phyloP scores from a whole-genome alignment of 23 red algal genomes.

The Gracilaria vermiculophylla region DNA sequence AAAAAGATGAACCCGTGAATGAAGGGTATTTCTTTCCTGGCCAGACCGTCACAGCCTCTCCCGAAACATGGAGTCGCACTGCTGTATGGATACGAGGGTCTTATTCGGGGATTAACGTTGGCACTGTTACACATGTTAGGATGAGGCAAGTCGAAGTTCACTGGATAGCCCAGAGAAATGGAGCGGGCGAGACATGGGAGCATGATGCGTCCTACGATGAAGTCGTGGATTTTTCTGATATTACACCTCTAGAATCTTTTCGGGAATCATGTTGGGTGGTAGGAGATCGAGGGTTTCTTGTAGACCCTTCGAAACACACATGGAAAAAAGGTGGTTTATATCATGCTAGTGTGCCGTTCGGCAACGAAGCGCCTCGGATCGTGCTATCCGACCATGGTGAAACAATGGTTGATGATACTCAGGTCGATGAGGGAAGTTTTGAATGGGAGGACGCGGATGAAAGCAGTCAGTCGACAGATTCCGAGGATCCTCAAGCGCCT shows the following conservation, averaged over 20 bases:
- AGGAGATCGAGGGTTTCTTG: conserved; percentile 45
- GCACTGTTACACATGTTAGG: conserved; percentile 16
- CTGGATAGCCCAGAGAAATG: conserved; percentile 42
- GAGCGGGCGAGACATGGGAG: not conserved
- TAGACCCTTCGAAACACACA: not conserved
- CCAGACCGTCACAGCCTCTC: conserved; percentile 11
- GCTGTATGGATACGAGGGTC: conserved; percentile 51
- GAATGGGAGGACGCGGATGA: conserved; percentile 25
- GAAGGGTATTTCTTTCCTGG: conserved; percentile 61
- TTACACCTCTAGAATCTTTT: conserved; percentile 35
- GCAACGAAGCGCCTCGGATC: not conserved
- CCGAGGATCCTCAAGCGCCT: not conserved
- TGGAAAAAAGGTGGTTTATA: conserved; percentile 3
- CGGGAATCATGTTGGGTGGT: conserved; percentile 45
- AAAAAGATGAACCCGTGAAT: not conserved
- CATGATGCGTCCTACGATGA: not conserved
- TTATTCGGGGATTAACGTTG: conserved; percentile 20
- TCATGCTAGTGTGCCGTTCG: not conserved
- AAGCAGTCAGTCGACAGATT: not conserved
- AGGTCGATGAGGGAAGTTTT: not conserved
- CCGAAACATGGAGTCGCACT: not conserved
- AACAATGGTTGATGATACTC: not conserved
- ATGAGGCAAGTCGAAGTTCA: conserved; percentile 35
- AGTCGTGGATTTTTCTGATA: conserved; percentile 12
- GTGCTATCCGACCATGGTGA: not conserved